Evolutionary conservation across 805 yeast genomes (phyloP).

Genomic region (Zygoascus bituminiphila): DNA sequence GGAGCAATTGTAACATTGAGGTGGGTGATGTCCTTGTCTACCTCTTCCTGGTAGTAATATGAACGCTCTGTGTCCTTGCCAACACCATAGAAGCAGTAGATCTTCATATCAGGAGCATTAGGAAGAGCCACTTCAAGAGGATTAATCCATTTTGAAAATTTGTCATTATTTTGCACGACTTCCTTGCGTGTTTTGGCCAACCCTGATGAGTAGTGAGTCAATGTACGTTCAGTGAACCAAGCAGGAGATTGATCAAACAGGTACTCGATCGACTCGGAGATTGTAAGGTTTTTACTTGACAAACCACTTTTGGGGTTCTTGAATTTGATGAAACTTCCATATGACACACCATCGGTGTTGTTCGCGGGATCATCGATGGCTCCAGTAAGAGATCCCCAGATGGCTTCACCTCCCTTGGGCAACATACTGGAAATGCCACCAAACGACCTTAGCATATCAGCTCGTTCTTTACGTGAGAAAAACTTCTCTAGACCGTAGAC

Average conservation of each 20-base stretch:
- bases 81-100: slow-evolving; percentile 90
- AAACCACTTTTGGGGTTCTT: slow-evolving; percentile 36
- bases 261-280: slow-evolving; percentile 59
- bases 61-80: slow-evolving; percentile 95
- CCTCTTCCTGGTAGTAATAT: slow-evolving; percentile 71
- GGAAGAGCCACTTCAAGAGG: slow-evolving; percentile 91
- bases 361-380: slow-evolving; percentile 63
- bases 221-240: slow-evolving; percentile 64
- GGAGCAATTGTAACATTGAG: slow-evolving; percentile 67
- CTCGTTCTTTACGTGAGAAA: slow-evolving; percentile 80
- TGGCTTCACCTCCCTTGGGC: slow-evolving; percentile 85
- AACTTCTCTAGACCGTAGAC: slow-evolving; percentile 92
- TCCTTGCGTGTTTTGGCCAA: slow-evolving; percentile 53
- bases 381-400: slow-evolving; percentile 70
- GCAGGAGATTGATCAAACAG: slow-evolving; percentile 57
- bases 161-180: slow-evolving; percentile 54
- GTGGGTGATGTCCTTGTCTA: slow-evolving; percentile 40
- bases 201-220: slow-evolving; percentile 73
- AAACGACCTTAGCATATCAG: slow-evolving; percentile 75
- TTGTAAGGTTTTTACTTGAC: slow-evolving; percentile 49
- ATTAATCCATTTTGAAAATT: slow-evolving; percentile 81
- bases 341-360: slow-evolving; percentile 33
- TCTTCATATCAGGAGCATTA: slow-evolving; percentile 83
- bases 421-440: slow-evolving; percentile 96
- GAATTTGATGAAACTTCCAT: slow-evolving; percentile 70